phyloP scores from a whole-genome alignment of 192 early-diverging fungal species.

The Podila minutissima region DNA sequence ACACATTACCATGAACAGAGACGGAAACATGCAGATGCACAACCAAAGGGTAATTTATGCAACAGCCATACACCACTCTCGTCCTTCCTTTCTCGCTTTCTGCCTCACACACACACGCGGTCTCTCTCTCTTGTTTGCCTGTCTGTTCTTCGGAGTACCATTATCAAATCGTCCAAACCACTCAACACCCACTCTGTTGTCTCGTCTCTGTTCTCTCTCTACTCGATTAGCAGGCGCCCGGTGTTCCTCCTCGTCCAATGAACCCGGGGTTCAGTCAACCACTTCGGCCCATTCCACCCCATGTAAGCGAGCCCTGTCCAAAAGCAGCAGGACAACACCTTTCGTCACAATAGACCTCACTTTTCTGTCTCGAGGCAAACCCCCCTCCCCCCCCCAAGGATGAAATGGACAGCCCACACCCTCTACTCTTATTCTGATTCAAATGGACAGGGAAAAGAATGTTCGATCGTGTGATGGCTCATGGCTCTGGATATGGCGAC shows the following conservation, averaged over 20 bases:
- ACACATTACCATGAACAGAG: not conserved
- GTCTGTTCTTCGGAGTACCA: not conserved
- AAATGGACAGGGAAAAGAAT: too few relatives aligned
- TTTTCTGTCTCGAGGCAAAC: not conserved
- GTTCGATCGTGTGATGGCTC: too few relatives aligned
- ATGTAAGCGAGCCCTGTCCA: slow-evolving; percentile 14
- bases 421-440: not conserved
- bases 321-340: not conserved
- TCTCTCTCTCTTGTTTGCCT: too few relatives aligned
- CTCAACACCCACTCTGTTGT: not conserved
- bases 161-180: not conserved
- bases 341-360: not conserved
- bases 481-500: not conserved
- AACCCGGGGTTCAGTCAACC: slow-evolving; percentile 33
- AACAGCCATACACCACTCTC: too few relatives aligned
- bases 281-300: slow-evolving; percentile 30
- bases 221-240: slow-evolving; percentile 3
- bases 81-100: too few relatives aligned
- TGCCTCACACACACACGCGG: too few relatives aligned
- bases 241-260: slow-evolving; percentile 1
- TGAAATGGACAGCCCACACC: not conserved
- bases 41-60: not conserved
- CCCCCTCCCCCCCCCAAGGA: not conserved
- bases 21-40: not conserved
- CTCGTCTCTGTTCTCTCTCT: not conserved